phyloP scores from a whole-genome alignment of 495 filamentous ascomycete genomes.

The Annulohypoxylon bovei region DNA sequence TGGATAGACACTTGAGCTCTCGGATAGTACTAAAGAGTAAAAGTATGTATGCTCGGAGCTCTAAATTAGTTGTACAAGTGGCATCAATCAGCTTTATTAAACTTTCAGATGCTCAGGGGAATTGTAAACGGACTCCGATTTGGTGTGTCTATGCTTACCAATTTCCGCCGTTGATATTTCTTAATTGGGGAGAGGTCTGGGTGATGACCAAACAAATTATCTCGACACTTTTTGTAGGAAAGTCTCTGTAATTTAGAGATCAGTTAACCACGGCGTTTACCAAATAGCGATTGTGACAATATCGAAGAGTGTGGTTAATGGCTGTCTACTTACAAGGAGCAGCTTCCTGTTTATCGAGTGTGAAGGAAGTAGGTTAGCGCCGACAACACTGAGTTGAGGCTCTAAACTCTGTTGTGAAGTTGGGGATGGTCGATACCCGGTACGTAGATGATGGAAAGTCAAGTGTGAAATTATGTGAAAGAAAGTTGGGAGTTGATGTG shows the following conservation, averaged over 20 bases:
- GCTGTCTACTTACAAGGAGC: background rate
- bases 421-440: background rate
- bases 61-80: slow-evolving; percentile 13
- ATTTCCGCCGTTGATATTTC: background rate
- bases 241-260: background rate
- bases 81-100: slow-evolving; percentile 10
- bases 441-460: background rate
- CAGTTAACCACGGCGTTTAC: background rate
- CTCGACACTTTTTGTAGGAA: background rate
- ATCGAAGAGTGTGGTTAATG: background rate
- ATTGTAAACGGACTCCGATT: slow-evolving; percentile 33
- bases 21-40: too few relatives aligned
- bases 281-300: background rate
- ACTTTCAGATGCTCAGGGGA: slow-evolving; percentile 23
- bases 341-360: background rate
- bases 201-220: background rate
- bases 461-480: background rate
- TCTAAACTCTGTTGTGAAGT: slow-evolving; percentile 21
- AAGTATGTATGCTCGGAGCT: background rate
- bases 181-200: background rate
- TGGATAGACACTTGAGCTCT: background rate
- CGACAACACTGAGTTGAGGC: slow-evolving; percentile 28
- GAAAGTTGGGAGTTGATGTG: background rate
- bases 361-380: background rate
- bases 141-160: background rate